Evolutionary conservation across 2,329 filamentous ascomycete genomes (phyloP).

Genomic region (Aspergillus arachidicola): DNA sequence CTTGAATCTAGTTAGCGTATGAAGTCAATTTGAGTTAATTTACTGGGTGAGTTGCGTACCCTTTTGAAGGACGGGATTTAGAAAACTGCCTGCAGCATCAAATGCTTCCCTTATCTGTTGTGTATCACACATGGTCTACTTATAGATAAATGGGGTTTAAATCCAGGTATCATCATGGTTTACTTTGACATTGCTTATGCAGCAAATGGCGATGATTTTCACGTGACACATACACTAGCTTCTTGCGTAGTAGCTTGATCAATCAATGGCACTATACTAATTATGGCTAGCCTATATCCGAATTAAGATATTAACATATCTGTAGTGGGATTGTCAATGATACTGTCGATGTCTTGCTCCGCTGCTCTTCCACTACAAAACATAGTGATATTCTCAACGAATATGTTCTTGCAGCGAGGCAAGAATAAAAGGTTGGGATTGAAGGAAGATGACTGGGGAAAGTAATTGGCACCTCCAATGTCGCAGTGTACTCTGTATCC

Average conservation of each 20-base stretch:
- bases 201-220: neutral
- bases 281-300: neutral
- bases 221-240: neutral
- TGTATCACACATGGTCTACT: conserved; percentile 31
- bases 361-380: neutral
- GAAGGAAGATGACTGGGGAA: conserved; percentile 5
- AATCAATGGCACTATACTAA: neutral
- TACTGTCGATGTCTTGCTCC: neutral
- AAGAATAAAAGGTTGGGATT: conserved; percentile 20
- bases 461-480: conserved; percentile 2
- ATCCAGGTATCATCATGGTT: conserved; percentile 2
- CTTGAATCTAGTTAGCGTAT: conserved; percentile 38
- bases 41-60: conserved; percentile 35
- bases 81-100: conserved; percentile 36
- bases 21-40: conserved; percentile 4
- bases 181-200: conserved; percentile 1
- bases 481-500: conserved; percentile 6
- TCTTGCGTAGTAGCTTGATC: too few relatives aligned
- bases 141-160: neutral
- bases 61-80: conserved; percentile 44
- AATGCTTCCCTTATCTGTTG: conserved; percentile 34
- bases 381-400: conserved; percentile 10
- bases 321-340: conserved; percentile 4
- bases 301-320: conserved; percentile 2
- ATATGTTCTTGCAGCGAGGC: conserved; percentile 21